Percentiles rank a stretch among this genome's conserved stretches.
Conservation (phyloP, 768 basidiomycete genomes). For the Leccinum truebloodii region DNA sequence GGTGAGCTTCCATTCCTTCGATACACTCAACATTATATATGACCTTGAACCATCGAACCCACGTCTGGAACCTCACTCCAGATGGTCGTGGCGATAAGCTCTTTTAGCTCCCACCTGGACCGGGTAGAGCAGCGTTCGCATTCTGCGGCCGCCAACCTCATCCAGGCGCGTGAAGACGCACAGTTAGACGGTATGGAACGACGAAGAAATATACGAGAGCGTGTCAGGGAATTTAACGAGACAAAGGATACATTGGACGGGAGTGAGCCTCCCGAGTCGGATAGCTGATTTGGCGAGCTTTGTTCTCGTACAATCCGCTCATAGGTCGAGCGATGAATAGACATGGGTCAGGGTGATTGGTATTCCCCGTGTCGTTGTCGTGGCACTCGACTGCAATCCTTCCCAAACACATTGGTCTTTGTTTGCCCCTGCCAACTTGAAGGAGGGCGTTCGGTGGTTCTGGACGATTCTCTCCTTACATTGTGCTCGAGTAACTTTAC, state of each 20-base stretch:
- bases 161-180: constrained; percentile 59
- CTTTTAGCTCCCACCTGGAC: constrained; percentile 34
- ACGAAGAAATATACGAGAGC: constrained; percentile 49
- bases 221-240: constrained; percentile 40
- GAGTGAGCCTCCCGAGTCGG: not conserved
- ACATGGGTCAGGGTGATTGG: not conserved
- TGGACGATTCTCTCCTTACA: not conserved
- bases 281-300: not conserved
- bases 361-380: not conserved
- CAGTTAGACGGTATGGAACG: constrained; percentile 54
- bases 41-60: not conserved
- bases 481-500: not conserved
- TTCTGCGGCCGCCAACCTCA: constrained; percentile 56
- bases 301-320: not conserved
- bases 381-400: not conserved
- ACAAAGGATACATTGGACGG: not conserved
- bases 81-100: constrained; percentile 10
- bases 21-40: not conserved
- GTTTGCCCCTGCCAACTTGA: not conserved
- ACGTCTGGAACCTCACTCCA: not conserved
- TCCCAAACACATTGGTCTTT: not conserved
- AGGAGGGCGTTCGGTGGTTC: not conserved
- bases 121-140: constrained; percentile 42
- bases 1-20: constrained; percentile 10
- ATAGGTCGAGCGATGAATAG: not conserved